Conservation (phyloP, 192 early-diverging fungal genomes). For the Rhizoclosmatium globosum region DNA sequence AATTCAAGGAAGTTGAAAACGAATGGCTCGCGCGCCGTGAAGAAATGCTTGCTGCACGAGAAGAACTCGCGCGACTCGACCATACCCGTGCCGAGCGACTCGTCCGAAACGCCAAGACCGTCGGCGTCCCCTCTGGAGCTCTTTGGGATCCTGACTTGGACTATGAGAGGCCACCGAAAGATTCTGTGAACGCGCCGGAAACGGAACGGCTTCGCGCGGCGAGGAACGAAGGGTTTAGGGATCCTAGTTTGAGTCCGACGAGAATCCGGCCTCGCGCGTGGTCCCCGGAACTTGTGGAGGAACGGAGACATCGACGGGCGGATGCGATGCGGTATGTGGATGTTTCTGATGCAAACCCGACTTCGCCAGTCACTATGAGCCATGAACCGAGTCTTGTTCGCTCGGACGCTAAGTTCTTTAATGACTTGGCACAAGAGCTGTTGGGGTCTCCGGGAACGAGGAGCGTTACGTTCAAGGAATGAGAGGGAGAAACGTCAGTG, state of each 20-base stretch:
- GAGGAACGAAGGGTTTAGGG: slow-evolving; percentile 1
- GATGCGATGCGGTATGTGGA: neutral
- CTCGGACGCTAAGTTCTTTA: neutral
- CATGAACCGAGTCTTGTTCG: slow-evolving; percentile 9
- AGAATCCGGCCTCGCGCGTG: slow-evolving; percentile 10
- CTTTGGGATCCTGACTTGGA: neutral
- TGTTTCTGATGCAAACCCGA: neutral
- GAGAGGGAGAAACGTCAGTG: neutral
- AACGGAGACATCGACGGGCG: slow-evolving; percentile 10
- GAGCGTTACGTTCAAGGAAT: neutral
- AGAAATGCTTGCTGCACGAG: slow-evolving; percentile 45
- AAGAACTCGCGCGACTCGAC: slow-evolving; percentile 44
- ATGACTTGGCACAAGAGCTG: neutral
- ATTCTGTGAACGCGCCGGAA: neutral
- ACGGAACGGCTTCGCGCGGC: neutral
- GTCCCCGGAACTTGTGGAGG: slow-evolving; percentile 31
- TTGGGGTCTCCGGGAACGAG: neutral
- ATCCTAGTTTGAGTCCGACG: slow-evolving; percentile 20
- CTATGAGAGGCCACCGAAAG: neutral
- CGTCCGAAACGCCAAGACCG: slow-evolving; percentile 14
- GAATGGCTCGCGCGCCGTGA: slow-evolving; percentile 53
- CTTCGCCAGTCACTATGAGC: neutral
- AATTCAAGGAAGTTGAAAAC: slow-evolving; percentile 51
- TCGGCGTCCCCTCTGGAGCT: slow-evolving; percentile 20
- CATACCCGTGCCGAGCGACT: slow-evolving; percentile 35